Conservation (phyloP, 2,329 filamentous ascomycete species). For the Aspergillus carbonarius region DNA sequence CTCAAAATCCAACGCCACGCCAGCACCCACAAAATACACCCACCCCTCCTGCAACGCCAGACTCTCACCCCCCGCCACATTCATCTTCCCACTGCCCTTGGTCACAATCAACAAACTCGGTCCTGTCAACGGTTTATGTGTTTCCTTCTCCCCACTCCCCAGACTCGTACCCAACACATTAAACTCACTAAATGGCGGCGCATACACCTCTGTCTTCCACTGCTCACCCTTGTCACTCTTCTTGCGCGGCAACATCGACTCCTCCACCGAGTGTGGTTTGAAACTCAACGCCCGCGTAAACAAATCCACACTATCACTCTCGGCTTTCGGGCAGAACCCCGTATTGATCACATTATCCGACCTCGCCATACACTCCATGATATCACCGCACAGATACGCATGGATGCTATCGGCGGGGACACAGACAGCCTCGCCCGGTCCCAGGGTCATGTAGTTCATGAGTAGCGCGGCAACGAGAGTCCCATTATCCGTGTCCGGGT, state of each 20-base stretch:
- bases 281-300: conserved; percentile 66
- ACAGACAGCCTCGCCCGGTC: conserved; percentile 66
- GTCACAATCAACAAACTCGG: conserved; percentile 65
- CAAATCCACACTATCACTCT: conserved; percentile 63
- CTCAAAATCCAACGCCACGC: conserved; percentile 49
- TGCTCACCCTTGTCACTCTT: conserved; percentile 53
- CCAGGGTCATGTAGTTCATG: conserved; percentile 71
- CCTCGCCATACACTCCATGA: conserved; percentile 76
- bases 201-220: conserved; percentile 64
- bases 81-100: conserved; percentile 58
- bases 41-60: conserved; percentile 60
- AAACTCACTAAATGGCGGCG: conserved; percentile 70
- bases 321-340: conserved; percentile 68
- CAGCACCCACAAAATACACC: conserved; percentile 66
- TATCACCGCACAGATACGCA: conserved; percentile 70
- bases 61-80: conserved; percentile 48
- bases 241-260: conserved; percentile 55
- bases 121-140: conserved; percentile 55
- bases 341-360: conserved; percentile 73
- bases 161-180: conserved; percentile 63
- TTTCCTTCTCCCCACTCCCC: conserved; percentile 59
- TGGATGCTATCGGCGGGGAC: conserved; percentile 74
- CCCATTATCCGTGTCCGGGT: conserved; percentile 63
- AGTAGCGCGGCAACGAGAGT: conserved; percentile 67
- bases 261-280: conserved; percentile 57